A percentile compares a stretch with the other conserved stretches of the same genome.
These are phyloP conservation scores for Leptographium lundbergii DNA, from an alignment of 2,329 filamentous ascomycete species.

Conservation along the genomic window DNA sequence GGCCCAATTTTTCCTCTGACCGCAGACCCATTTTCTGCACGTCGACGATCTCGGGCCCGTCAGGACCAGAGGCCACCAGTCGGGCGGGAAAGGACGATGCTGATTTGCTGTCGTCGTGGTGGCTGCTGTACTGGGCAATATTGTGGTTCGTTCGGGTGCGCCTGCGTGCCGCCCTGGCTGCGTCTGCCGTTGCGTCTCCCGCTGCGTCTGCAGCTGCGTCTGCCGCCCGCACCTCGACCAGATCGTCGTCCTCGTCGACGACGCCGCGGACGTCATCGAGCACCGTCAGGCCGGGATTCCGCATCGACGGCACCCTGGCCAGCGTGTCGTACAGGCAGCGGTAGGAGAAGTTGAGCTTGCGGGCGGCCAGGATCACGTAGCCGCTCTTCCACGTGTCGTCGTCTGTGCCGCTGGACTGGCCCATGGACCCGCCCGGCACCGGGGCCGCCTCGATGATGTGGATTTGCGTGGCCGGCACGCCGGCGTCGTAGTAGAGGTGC, in stretches of 20 bases:
- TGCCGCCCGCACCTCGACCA: too few relatives aligned
- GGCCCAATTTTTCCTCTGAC: slow-evolving; percentile 12
- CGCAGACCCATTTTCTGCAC: slow-evolving; percentile 15
- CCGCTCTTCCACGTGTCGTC: slow-evolving; percentile 12
- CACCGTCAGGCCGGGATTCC: slow-evolving; percentile 12
- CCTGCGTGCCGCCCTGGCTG: background rate
- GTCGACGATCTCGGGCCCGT: slow-evolving; percentile 15
- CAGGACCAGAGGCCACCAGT: slow-evolving; percentile 13
- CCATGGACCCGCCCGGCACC: slow-evolving; percentile 15
- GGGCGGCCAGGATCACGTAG: slow-evolving; percentile 16
- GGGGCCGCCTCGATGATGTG: slow-evolving; percentile 17
- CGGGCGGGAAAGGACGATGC: slow-evolving; percentile 11
- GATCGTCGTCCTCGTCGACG: background rate
- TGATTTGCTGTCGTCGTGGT: slow-evolving; percentile 3
- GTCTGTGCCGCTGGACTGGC: slow-evolving; percentile 2
- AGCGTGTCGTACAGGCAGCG: slow-evolving; percentile 18
- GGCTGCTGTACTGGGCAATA: background rate
- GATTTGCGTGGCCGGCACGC: slow-evolving; percentile 16
- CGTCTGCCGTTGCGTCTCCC: background rate
- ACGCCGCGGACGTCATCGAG: slow-evolving; percentile 16
- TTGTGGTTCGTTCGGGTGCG: background rate
- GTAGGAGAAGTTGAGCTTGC: slow-evolving; percentile 19
- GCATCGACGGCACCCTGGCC: slow-evolving; percentile 14
- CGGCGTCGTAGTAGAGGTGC: slow-evolving; percentile 18
- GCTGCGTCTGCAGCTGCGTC: background rate